Evolutionary conservation across 164 flowering plant species (phyloP), one percentile per base, ranked within the genome.

Genomic region (Malania oleifera): DNA sequence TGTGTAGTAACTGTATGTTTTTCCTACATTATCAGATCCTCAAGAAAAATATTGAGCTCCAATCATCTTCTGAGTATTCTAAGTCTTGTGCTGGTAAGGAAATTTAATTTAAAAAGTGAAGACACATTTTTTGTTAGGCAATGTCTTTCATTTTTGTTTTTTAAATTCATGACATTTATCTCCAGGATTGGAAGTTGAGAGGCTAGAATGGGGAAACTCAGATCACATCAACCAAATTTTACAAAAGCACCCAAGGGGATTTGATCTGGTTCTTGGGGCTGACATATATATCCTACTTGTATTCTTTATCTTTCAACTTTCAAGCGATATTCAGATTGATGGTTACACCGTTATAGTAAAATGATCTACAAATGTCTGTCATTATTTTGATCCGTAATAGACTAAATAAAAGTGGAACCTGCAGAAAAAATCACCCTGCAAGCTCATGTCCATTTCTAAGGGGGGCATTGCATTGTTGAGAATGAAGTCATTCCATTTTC

Each of bases 221-320:
- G 75, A 75, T 29, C 90, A 93, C 52, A 68, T 87, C 26, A 49
- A 67, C 63, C 67, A 71, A 57, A 82, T 89, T 56, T 44, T 79
- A 52, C 66, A 72, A 46, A 75, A 61, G 61, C 61, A 84, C 62
- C 59, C 84, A 2, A 44, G 61, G 22, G 97, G 97, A 50, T 93
- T 89, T 70, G 98, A 89, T 78, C 76, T 93, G n/a, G 56, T 93
- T 71, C 88, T 93, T 65, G 95, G 98, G 66, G 98, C 98, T 71
- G 98, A 93, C 70, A 93, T 89, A 23, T 93, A 87, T 93, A 92
- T 89, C 98, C 93, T 71, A 48, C 20, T 24, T n/a, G 13, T 59
- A n/a, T 7, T 52, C 65, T 37, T 5, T 11, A 23, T 6, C 43
- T 46, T 43, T 6, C 10, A 10, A 39, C 12, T 22, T 35, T 31